These are phyloP conservation scores for Colletotrichum endophyticum DNA, from an alignment of 2,329 filamentous ascomycete genomes.

Conservation along the genomic window DNA sequence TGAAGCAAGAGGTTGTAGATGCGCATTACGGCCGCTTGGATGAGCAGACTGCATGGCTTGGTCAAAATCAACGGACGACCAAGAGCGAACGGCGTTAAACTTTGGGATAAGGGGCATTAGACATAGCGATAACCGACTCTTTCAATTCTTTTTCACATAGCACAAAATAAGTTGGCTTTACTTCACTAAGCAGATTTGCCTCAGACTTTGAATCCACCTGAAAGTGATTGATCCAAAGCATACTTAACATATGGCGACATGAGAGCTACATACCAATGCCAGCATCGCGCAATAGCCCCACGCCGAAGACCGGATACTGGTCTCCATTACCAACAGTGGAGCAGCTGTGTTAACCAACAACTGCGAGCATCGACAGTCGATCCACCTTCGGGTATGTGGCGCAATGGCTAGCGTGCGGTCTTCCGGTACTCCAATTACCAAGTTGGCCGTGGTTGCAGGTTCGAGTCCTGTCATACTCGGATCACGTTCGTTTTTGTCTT, in stretches of 20 bases:
- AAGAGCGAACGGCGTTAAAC: neutral
- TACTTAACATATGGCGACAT: neutral
- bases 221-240: neutral
- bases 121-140: neutral
- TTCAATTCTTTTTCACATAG: neutral
- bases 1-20: slow-evolving; percentile 18
- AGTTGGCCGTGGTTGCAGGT: neutral
- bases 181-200: neutral
- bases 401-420: neutral
- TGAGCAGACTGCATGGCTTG: slow-evolving; percentile 15
- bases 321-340: neutral
- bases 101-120: neutral
- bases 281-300: neutral
- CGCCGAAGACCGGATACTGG: neutral
- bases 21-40: slow-evolving; percentile 17
- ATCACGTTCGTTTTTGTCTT: neutral
- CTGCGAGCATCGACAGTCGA: neutral
- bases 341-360: neutral
- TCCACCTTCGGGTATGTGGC: neutral
- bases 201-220: neutral
- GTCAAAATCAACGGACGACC: neutral
- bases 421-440: neutral
- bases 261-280: neutral
- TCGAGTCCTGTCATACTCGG: neutral
- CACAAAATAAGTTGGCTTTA: neutral